A percentile compares a stretch with the other conserved stretches of the same genome.
These are phyloP conservation scores for Kwoniella bestiolae DNA, from an alignment of 768 basidiomycete genomes.

Conservation along the genomic window DNA sequence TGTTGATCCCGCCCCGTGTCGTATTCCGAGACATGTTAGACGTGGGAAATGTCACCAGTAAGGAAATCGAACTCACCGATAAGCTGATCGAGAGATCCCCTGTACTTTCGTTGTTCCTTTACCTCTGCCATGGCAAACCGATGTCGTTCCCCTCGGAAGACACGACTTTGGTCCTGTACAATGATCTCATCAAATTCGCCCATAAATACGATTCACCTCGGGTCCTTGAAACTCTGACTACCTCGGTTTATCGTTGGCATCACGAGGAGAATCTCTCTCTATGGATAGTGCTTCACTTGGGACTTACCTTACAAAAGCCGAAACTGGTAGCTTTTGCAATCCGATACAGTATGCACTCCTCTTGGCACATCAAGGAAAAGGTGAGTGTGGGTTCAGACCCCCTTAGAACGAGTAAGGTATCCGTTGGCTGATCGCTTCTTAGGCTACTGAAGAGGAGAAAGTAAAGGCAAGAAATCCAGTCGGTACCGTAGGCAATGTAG, in stretches of 20 bases:
- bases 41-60: not conserved
- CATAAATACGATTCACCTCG: not conserved
- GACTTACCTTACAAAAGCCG: not conserved
- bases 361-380: not conserved
- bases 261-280: not conserved
- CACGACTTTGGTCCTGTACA: not conserved
- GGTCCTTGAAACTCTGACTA: not conserved
- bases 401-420: too few relatives aligned
- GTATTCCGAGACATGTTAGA: constrained; percentile 11
- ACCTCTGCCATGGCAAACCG: not conserved
- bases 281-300: not conserved
- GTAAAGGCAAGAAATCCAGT: not conserved
- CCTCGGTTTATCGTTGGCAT: not conserved
- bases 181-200: not conserved
- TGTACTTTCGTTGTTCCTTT: not conserved
- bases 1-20: not conserved
- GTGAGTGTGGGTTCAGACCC: not conserved
- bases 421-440: not conserved
- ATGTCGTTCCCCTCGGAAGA: not conserved
- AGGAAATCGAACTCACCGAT: constrained; percentile 2
- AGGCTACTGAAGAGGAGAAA: not conserved
- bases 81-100: not conserved
- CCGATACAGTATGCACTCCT: not conserved
- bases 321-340: not conserved
- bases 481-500: not conserved